A percentile compares a stretch with the other conserved stretches of the same genome.
Evolutionary conservation across 495 filamentous ascomycete species (phyloP).

Genomic region (Talaromyces adpressus): DNA sequence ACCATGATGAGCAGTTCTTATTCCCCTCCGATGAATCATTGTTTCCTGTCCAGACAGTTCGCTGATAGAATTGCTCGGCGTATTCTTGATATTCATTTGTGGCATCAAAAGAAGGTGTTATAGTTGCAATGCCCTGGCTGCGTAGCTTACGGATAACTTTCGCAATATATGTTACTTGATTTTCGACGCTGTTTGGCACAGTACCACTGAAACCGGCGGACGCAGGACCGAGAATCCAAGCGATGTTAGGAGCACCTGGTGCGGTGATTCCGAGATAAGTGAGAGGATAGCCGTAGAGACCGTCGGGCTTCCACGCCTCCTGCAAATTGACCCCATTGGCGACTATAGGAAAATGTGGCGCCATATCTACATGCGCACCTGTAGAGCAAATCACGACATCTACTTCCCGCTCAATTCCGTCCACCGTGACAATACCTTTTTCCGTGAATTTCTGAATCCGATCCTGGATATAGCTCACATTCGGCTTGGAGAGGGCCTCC

Average conservation of each 20-base stretch:
- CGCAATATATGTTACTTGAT: constrained; percentile 51
- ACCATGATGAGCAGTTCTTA: constrained; percentile 63
- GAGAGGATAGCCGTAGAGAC: constrained; percentile 52
- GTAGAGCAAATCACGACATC: constrained; percentile 65
- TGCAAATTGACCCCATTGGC: constrained; percentile 42
- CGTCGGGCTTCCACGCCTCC: constrained; percentile 25
- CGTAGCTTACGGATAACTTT: constrained; percentile 58
- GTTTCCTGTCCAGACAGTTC: constrained; percentile 47
- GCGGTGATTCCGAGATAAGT: constrained; percentile 57
- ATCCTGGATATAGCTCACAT: constrained; percentile 52
- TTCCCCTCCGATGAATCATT: constrained; percentile 16
- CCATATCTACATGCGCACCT: constrained; percentile 53
- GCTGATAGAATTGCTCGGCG: constrained; percentile 53
- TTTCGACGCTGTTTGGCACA: constrained; percentile 47
- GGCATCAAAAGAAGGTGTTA: constrained; percentile 44
- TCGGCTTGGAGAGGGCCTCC: constrained; percentile 56
- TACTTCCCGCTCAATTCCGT: constrained; percentile 41
- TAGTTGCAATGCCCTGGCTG: constrained; percentile 55
- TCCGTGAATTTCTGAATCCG: constrained; percentile 51
- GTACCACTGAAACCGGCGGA: constrained; percentile 42
- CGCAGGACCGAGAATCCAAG: constrained; percentile 46
- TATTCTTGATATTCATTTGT: constrained; percentile 58
- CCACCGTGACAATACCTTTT: constrained; percentile 47
- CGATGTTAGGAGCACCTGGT: constrained; percentile 60
- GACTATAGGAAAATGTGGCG: constrained; percentile 52